Evolutionary conservation across 2,329 filamentous ascomycete genomes (phyloP).

Genomic region (Penicillium sp.): DNA sequence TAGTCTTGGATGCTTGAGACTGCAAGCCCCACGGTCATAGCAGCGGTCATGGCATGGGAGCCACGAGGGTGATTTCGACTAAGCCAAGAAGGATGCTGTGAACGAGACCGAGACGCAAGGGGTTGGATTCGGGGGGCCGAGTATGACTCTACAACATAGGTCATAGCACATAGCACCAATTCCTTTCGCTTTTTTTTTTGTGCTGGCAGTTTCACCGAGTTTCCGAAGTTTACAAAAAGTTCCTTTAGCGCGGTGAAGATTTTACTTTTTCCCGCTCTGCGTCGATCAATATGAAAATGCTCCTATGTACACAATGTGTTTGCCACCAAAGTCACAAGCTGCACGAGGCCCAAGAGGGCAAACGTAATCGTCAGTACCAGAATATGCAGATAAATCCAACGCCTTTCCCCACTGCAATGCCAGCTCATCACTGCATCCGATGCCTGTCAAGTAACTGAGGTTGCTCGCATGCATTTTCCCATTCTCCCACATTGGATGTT

Average conservation of each 20-base stretch:
- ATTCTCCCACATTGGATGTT: constrained; percentile 1
- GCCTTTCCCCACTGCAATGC: constrained; percentile 51
- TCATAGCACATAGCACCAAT: constrained; percentile 6
- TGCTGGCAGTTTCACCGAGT: not conserved
- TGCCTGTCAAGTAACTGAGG: constrained; percentile 32
- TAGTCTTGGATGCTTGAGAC: not conserved
- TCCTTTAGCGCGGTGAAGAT: not conserved
- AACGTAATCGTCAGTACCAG: constrained; percentile 11
- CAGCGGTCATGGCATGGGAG: constrained; percentile 12
- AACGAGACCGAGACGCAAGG: constrained; percentile 15
- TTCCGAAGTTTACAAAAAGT: not conserved
- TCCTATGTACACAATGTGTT: constrained; percentile 3
- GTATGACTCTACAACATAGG: constrained; percentile 2
- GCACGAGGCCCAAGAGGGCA: constrained; percentile 23
- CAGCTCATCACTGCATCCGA: constrained; percentile 75
- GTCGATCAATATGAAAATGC: not conserved
- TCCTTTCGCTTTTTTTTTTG: not conserved
- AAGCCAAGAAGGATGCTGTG: not conserved
- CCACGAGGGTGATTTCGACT: constrained; percentile 9
- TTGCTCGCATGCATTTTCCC: constrained; percentile 2
- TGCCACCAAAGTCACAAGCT: constrained; percentile 8
- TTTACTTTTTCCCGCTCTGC: not conserved
- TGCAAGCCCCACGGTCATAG: constrained; percentile 8
- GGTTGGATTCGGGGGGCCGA: constrained; percentile 3
- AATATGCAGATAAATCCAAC: constrained; percentile 14